phyloP scores from a whole-genome alignment of 441 rosid species.

The Daphne laureola region DNA sequence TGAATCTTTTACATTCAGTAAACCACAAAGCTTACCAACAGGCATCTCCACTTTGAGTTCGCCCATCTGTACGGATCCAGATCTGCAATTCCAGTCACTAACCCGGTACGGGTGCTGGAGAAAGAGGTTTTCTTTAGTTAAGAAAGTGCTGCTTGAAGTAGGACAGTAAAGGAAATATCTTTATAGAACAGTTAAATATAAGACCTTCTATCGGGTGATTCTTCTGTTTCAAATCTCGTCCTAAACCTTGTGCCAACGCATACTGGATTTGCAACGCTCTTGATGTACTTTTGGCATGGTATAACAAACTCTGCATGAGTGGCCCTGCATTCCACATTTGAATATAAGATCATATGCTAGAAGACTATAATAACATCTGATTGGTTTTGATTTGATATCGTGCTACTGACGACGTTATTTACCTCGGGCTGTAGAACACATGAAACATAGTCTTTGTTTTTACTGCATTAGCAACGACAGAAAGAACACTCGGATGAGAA shows the following conservation, averaged over 20 bases:
- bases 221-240: conserved; percentile 75
- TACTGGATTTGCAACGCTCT: conserved; percentile 46
- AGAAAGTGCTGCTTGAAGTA: too few species aligned
- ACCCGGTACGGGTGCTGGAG: conserved; percentile 62
- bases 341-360: too few species aligned
- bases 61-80: conserved; percentile 85
- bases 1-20: too few species aligned
- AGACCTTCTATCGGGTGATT: conserved; percentile 82
- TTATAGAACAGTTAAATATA: background rate
- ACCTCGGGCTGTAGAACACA: conserved; percentile 92
- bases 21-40: conserved; percentile 41
- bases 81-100: conserved; percentile 65
- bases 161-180: conserved; percentile 7
- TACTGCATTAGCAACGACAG: conserved; percentile 64
- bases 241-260: conserved; percentile 73
- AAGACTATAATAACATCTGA: too few species aligned
- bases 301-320: conserved; percentile 80
- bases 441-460: conserved; percentile 57
- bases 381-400: background rate
- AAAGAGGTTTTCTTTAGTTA: background rate
- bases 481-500: conserved; percentile 42
- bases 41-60: conserved; percentile 91
- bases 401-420: conserved; percentile 13
- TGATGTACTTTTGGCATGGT: conserved; percentile 60
- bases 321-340: conserved; percentile 44